phyloP scores from a whole-genome alignment of 192 early-diverging fungal genomes.

The Coemansia sp. region DNA sequence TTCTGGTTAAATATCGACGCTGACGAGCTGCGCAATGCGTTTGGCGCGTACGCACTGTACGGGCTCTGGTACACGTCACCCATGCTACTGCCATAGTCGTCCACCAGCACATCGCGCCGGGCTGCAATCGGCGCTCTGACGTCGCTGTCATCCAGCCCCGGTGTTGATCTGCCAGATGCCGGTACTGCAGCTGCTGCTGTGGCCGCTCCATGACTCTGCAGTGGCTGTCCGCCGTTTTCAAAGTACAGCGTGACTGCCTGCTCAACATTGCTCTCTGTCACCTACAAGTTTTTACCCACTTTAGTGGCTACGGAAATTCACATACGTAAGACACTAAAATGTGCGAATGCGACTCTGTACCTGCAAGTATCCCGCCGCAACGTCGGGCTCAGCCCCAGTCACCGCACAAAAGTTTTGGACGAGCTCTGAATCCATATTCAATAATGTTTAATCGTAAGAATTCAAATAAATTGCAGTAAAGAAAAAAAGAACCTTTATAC shows the following conservation, averaged over 20 bases:
- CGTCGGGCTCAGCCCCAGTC: conserved; percentile 70
- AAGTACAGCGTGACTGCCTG: conserved; percentile 79
- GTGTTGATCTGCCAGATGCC: background rate
- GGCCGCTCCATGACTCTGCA: conserved; percentile 22
- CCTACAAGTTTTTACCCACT: conserved; percentile 42
- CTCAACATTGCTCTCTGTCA: conserved; percentile 71
- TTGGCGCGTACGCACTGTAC: background rate
- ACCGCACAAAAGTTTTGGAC: conserved; percentile 60
- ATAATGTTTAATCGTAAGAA: background rate
- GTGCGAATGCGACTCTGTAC: conserved; percentile 2
- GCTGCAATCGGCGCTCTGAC: conserved; percentile 86
- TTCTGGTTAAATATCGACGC: conserved; percentile 54
- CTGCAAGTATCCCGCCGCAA: conserved; percentile 66
- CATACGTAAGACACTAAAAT: background rate
- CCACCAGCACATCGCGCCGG: conserved; percentile 70
- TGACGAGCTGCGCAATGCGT: background rate
- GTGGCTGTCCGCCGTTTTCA: conserved; percentile 70
- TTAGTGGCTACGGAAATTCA: background rate
- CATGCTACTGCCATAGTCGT: conserved; percentile 25
- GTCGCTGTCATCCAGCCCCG: conserved; percentile 36
- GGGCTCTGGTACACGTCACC: conserved; percentile 7
- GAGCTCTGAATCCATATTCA: conserved; percentile 35
- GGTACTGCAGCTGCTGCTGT: conserved; percentile 11
- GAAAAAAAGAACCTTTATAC: background rate
- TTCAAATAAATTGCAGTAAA: background rate